Conservation (phyloP, 2,329 filamentous ascomycete genomes). For the Fusarium euwallaceae region DNA sequence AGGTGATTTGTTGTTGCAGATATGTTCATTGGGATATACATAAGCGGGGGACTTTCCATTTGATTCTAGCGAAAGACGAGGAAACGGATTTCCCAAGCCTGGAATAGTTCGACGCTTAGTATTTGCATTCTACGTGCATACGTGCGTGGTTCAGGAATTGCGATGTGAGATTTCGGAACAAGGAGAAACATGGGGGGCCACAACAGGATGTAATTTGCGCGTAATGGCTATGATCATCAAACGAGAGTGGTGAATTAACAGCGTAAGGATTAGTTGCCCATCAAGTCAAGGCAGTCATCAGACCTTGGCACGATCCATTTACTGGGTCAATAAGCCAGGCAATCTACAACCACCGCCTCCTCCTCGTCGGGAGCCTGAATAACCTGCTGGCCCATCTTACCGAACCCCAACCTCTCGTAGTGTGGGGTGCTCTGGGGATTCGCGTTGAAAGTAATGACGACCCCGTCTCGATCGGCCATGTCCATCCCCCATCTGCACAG, state of each 20-base stretch:
- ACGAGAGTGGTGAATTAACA: neutral
- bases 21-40: neutral
- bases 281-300: neutral
- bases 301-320: neutral
- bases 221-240: too few relatives aligned
- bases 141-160: too few relatives aligned
- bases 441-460: neutral
- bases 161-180: too few relatives aligned
- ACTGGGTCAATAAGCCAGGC: neutral
- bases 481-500: neutral
- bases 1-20: neutral
- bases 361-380: neutral
- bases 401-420: neutral
- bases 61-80: too few relatives aligned
- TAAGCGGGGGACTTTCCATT: too few relatives aligned
- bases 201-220: too few relatives aligned
- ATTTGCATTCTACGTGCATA: too few relatives aligned
- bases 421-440: neutral
- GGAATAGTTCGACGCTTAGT: too few relatives aligned
- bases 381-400: neutral
- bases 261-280: neutral
- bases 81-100: too few relatives aligned
- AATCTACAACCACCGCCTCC: neutral
- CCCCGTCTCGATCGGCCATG: neutral
- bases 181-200: too few relatives aligned